Evolutionary conservation across 805 yeast genomes (phyloP).

Genomic region (Vanderwaltozyma verrucispora): DNA sequence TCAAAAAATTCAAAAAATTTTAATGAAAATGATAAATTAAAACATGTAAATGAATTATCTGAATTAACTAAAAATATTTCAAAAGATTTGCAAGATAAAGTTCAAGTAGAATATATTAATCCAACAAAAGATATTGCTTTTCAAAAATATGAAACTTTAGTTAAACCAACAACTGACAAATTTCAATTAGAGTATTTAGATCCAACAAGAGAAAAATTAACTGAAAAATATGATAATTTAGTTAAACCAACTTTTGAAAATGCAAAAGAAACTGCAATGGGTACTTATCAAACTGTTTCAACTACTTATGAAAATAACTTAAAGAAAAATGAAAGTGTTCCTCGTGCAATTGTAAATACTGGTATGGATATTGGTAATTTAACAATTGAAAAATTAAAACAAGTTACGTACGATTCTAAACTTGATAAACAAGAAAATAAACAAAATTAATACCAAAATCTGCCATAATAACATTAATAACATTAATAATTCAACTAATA

Average conservation of each 20-base stretch:
- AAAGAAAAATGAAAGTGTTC: constrained; percentile 20
- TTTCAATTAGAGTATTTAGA: constrained; percentile 10
- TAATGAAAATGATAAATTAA: constrained; percentile 4
- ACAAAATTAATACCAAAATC: not conserved
- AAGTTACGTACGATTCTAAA: not conserved
- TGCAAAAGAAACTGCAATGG: constrained; percentile 9
- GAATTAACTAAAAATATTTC: constrained; percentile 18
- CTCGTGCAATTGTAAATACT: constrained; percentile 23
- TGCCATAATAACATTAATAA: no score
- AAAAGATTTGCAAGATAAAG: constrained; percentile 16
- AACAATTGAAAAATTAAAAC: constrained; percentile 21
- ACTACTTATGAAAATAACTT: constrained; percentile 20
- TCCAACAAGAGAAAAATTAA: constrained; percentile 11
- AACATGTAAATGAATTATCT: constrained; percentile 22
- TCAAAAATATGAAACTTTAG: constrained; percentile 12
- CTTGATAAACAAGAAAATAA: not conserved
- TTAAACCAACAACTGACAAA: constrained; percentile 15
- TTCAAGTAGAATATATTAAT: constrained; percentile 11
- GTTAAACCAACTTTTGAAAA: constrained; percentile 14
- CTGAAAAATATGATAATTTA: constrained; percentile 5
- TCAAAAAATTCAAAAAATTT: no score
- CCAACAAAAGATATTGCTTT: constrained; percentile 18
- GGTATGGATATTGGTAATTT: constrained; percentile 22
- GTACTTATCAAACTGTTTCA: constrained; percentile 20
- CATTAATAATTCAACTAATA: no score